Base-by-base conservation (phyloP, 2,329 filamentous ascomycete genomes). In the Colletotrichum shisoi region DNA sequence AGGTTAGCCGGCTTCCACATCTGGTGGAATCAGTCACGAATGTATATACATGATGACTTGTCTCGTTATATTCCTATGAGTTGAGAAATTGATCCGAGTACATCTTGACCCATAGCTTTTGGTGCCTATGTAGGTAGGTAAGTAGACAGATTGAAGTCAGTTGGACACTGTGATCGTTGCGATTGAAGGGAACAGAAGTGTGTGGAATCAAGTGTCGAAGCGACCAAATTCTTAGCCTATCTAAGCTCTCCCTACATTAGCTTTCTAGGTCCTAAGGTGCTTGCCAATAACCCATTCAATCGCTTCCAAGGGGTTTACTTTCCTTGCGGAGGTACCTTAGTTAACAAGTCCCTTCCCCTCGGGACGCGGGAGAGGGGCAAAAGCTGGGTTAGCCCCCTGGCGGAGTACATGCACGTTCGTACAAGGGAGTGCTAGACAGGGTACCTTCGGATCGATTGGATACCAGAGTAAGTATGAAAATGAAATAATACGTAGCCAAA, bases 401-500 rank as follows among this genome's bases (percentile, higher is more conserved):
- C 51, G 21, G n/a, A 53, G 51, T 37, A 37, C 51, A 39, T 39
- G 12, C 12, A 19, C 31, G 34, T 34, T 53, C 6, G n/a, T 39
- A 21, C 51, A 53, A 53, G 31, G 51, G 51, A 39, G 51, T 21
- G n/a, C 34, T 17, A 39, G n/a, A 3, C 31, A 53, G 39, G 17
- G 51, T 53, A 39, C 62, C 40, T n/a, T 53, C 9, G 11, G n/a
- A 4, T 57, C 44, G 15, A 24, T 42, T 39, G 37, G 57, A 31
- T 57, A 27, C 45, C 54, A 57, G 42, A 44, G 46, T 24, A 37
- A 31, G 37, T 62, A 42, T 62, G 60, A 49, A 49, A 62, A 57
- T 51, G 49, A 62, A 57, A 57, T 53, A 61, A 61, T 57, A 62
- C 60, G 40, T 62, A 61, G 46, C 39, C 56, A 37, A 48, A 48